These are phyloP conservation scores for Ganoderma boninense DNA, from an alignment of 1,284 basidiomycete species.

Conservation along the genomic window DNA sequence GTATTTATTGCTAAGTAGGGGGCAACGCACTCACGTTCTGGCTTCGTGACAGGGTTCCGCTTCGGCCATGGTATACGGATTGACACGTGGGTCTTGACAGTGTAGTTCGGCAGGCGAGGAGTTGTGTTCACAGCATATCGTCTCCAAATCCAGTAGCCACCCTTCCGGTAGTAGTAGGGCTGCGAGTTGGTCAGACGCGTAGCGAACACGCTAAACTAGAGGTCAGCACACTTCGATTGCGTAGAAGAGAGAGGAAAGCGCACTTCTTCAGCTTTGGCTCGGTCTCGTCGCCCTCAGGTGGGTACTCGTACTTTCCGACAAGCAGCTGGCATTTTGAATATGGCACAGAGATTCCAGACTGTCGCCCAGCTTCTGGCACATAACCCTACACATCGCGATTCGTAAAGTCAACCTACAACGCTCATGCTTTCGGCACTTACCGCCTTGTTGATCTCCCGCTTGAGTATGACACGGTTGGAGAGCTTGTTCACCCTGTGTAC, in stretches of 20 bases:
- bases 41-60: slow-evolving; percentile 48
- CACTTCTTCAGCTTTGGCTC: slow-evolving; percentile 56
- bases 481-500: slow-evolving; percentile 77
- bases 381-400: slow-evolving; percentile 2
- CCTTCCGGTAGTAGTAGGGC: slow-evolving; percentile 62
- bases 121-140: slow-evolving; percentile 71
- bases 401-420: neutral
- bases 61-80: slow-evolving; percentile 76
- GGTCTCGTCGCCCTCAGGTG: slow-evolving; percentile 51
- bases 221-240: neutral
- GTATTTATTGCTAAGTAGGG: slow-evolving; percentile 10
- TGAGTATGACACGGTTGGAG: slow-evolving; percentile 75
- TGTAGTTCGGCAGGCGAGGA: slow-evolving; percentile 61
- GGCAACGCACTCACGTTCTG: slow-evolving; percentile 53
- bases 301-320: slow-evolving; percentile 70
- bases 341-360: slow-evolving; percentile 61
- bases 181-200: slow-evolving; percentile 67
- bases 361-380: slow-evolving; percentile 40
- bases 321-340: slow-evolving; percentile 83
- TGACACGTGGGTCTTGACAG: slow-evolving; percentile 44
- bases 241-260: slow-evolving; percentile 34
- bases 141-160: slow-evolving; percentile 66
- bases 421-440: slow-evolving; percentile 5
- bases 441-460: slow-evolving; percentile 56
- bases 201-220: slow-evolving; percentile 71